Evolutionary conservation across 1,284 basidiomycete genomes (phyloP).

Genomic region (Cutaneotrichosporon cutaneum): DNA sequence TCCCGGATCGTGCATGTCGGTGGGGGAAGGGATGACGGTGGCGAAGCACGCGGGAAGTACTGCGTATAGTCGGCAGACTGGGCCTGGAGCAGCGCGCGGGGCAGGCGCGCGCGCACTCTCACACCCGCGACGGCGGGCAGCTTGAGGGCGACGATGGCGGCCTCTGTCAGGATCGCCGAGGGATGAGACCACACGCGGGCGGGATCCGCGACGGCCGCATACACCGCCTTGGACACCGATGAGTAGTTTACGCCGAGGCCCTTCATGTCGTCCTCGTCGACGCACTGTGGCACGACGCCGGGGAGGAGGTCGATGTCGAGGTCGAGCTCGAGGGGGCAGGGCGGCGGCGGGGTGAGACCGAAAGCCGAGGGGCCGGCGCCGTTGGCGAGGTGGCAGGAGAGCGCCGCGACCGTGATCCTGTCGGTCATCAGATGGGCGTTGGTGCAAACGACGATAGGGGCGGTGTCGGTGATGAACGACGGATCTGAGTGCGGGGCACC

Average conservation of each 20-base stretch:
- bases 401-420: constrained; percentile 39
- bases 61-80: constrained; percentile 29
- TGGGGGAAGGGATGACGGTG: not conserved
- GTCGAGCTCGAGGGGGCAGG: constrained; percentile 44
- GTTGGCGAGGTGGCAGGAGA: constrained; percentile 43
- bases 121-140: constrained; percentile 34
- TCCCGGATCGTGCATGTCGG: constrained; percentile 52
- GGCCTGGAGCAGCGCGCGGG: constrained; percentile 40
- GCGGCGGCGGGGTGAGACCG: constrained; percentile 38
- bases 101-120: constrained; percentile 29
- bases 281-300: constrained; percentile 37
- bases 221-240: constrained; percentile 43
- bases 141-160: constrained; percentile 25
- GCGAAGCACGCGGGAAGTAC: not conserved
- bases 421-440: constrained; percentile 26
- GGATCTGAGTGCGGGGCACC: not conserved
- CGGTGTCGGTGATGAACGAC: not conserved
- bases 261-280: constrained; percentile 40
- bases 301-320: constrained; percentile 37
- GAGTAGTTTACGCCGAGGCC: constrained; percentile 53
- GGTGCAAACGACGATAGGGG: no score
- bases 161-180: constrained; percentile 29
- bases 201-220: constrained; percentile 24
- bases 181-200: constrained; percentile 24
- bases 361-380: constrained; percentile 52